Conservation (phyloP, 106 monocot genomes). For the Phalaenopsis equestris region DNA sequence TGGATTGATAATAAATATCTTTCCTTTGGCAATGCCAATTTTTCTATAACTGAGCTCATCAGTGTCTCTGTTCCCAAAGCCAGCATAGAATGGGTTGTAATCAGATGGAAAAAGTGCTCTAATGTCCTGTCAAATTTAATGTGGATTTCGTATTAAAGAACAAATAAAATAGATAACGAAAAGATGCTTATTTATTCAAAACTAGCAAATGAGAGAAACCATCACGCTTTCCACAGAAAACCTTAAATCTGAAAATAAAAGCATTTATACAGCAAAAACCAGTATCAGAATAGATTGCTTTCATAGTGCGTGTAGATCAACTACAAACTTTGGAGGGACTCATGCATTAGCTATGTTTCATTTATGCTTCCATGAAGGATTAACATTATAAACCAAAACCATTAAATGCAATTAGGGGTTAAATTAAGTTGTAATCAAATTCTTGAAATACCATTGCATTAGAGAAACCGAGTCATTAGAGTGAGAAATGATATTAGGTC, state of each 20-base stretch:
- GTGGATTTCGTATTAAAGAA: neutral
- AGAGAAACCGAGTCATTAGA: neutral
- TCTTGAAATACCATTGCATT: neutral
- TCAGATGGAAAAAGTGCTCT: conserved; percentile 92
- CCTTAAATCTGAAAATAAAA: neutral
- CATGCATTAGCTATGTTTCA: neutral
- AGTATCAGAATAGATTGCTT: neutral
- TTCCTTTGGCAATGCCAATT: conserved; percentile 90
- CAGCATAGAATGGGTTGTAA: conserved; percentile 98
- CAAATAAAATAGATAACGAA: neutral
- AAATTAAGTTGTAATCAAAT: neutral
- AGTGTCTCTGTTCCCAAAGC: conserved; percentile 98
- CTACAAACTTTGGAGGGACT: neutral
- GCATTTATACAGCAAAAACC: neutral
- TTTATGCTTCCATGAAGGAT: neutral
- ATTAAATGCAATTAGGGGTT: neutral
- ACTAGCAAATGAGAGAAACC: neutral
- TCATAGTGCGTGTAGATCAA: neutral
- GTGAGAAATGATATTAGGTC: neutral
- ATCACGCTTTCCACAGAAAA: neutral
- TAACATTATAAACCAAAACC: neutral
- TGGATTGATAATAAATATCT: conserved; percentile 96
- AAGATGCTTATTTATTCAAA: neutral
- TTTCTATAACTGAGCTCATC: conserved; percentile 90
- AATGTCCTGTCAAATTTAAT: conserved; percentile 59